Percentiles rank a stretch among this genome's conserved stretches.
phyloP scores from a whole-genome alignment of 257 asterid species.

The Ajuga chamaepitys region DNA sequence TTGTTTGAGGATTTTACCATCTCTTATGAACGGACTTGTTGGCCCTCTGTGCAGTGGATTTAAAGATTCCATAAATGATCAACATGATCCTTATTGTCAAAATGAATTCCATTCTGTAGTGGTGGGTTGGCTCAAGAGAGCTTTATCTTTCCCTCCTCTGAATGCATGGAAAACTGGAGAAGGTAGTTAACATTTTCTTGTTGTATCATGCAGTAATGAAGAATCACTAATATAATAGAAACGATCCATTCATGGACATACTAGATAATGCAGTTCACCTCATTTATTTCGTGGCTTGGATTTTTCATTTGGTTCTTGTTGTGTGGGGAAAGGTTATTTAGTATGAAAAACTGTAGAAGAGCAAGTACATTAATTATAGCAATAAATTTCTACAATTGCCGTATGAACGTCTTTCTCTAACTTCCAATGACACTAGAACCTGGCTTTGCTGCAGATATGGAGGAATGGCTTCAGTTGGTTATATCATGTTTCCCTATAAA shows the following conservation, averaged over 20 bases:
- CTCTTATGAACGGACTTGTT: constrained; percentile 59
- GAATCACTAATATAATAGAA: background rate
- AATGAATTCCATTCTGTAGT: constrained; percentile 47
- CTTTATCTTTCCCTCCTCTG: constrained; percentile 63
- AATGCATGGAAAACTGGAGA: constrained; percentile 73
- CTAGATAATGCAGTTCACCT: background rate
- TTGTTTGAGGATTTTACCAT: constrained; percentile 75
- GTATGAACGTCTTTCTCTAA: background rate
- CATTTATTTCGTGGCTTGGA: constrained; percentile 12
- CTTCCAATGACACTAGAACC: constrained; percentile 11
- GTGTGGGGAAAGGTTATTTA: background rate
- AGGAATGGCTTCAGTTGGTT: constrained; percentile 76
- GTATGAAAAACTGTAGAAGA: background rate
- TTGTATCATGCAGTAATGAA: background rate
- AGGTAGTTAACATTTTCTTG: constrained; percentile 38
- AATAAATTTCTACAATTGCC: background rate
- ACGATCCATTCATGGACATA: background rate
- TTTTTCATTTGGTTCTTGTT: background rate
- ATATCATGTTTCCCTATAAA: constrained; percentile 77
- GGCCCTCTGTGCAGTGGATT: constrained; percentile 45
- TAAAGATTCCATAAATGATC: constrained; percentile 26
- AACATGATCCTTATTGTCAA: constrained; percentile 30
- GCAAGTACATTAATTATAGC: constrained; percentile 6
- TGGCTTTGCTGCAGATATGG: constrained; percentile 64
- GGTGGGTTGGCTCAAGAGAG: constrained; percentile 67